A percentile compares a stretch with the other conserved stretches of the same genome.
Conservation (phyloP, 805 yeast species). For the Priceomyces medius region DNA sequence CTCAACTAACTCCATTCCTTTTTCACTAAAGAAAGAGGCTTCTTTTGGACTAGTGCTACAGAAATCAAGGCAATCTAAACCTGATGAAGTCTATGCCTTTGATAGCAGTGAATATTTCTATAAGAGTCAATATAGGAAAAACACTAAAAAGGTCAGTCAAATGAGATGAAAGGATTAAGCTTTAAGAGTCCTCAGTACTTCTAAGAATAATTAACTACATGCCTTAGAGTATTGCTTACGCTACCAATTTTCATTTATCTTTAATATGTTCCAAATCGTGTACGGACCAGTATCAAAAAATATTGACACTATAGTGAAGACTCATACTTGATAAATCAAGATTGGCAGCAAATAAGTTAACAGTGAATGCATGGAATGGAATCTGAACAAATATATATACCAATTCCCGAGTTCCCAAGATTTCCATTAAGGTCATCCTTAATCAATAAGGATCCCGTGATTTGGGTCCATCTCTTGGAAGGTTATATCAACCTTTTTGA, state of each 20-base stretch:
- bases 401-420: conserved; percentile 72
- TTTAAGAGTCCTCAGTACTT: too few relatives aligned
- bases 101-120: too few relatives aligned
- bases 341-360: background rate
- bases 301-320: background rate
- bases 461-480: conserved; percentile 73
- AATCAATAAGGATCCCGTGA: conserved; percentile 80
- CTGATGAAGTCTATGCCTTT: background rate
- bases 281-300: background rate
- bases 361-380: background rate
- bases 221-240: too few relatives aligned
- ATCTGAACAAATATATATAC: conserved; percentile 33
- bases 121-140: too few relatives aligned
- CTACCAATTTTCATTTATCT: background rate
- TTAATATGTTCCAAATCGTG: background rate
- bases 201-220: background rate
- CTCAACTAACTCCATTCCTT: background rate
- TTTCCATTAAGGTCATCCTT: conserved; percentile 72
- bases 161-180: too few relatives aligned
- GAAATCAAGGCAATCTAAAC: background rate
- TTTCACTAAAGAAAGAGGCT: background rate
- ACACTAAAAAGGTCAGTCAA: too few relatives aligned
- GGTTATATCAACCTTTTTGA: conserved; percentile 56
- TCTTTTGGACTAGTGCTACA: background rate
- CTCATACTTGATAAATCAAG: background rate